phyloP scores from a whole-genome alignment of 192 early-diverging fungal species.

The Backusella sp. region DNA sequence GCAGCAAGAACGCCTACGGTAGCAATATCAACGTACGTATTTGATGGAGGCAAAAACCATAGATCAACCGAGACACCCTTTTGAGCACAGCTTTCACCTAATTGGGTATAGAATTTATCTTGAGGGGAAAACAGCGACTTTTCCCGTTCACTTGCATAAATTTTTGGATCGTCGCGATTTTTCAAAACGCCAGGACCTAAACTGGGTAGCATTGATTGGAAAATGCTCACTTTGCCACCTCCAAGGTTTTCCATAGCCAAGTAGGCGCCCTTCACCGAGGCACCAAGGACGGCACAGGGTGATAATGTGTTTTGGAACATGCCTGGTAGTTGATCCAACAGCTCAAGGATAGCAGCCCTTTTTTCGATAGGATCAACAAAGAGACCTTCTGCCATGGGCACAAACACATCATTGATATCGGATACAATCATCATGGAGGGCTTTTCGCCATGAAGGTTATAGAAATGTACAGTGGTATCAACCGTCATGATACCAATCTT shows the following conservation, averaged over 20 bases:
- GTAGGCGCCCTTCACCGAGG: constrained; percentile 73
- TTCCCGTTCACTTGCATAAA: constrained; percentile 93
- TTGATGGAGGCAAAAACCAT: constrained; percentile 78
- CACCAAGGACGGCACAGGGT: constrained; percentile 76
- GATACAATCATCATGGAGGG: constrained; percentile 94
- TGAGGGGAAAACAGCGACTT: constrained; percentile 82
- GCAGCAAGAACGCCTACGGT: constrained; percentile 64
- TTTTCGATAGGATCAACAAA: constrained; percentile 86
- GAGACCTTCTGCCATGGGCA: constrained; percentile 89
- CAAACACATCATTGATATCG: constrained; percentile 91
- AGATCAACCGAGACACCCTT: constrained; percentile 84
- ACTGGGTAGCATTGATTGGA: constrained; percentile 85
- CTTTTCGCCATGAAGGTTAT: constrained; percentile 80
- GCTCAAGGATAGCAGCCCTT: constrained; percentile 69
- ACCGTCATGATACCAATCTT: constrained; percentile 89
- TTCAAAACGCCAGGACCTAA: constrained; percentile 87
- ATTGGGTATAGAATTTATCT: constrained; percentile 81
- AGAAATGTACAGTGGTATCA: constrained; percentile 91
- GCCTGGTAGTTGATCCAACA: constrained; percentile 78
- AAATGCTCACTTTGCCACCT: constrained; percentile 89
- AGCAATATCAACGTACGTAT: neutral
- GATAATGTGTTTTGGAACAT: constrained; percentile 81
- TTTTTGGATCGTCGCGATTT: constrained; percentile 85
- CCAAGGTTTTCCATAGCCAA: constrained; percentile 60
- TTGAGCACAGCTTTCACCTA: constrained; percentile 79